A percentile compares a stretch with the other conserved stretches of the same genome.
Conservation (phyloP, 1,284 basidiomycete species). For the Leccinum pallidistipes region DNA sequence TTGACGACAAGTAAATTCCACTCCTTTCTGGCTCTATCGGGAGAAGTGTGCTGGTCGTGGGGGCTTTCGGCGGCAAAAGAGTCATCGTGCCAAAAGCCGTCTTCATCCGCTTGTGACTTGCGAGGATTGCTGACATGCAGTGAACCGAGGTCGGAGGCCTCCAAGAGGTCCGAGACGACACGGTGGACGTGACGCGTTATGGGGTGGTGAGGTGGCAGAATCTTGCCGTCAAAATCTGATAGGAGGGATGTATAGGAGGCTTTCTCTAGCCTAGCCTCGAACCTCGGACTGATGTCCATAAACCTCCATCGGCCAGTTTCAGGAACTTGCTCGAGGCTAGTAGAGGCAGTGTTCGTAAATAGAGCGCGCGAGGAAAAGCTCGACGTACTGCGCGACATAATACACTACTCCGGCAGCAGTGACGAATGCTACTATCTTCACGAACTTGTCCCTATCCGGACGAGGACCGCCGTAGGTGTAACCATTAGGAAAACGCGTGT, state of each 20-base stretch:
- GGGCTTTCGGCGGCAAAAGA: constrained; percentile 25
- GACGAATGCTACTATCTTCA: constrained; percentile 24
- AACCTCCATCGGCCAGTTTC: constrained; percentile 85
- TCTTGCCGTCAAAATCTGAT: constrained; percentile 52
- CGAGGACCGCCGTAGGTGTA: constrained; percentile 10
- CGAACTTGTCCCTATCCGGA: constrained; percentile 8
- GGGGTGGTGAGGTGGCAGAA: constrained; percentile 72
- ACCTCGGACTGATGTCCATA: constrained; percentile 68
- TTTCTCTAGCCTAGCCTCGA: constrained; percentile 59
- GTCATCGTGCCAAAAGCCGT: constrained; percentile 27
- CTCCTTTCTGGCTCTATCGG: constrained; percentile 40
- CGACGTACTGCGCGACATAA: constrained; percentile 32
- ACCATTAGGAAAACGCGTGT: constrained; percentile 28
- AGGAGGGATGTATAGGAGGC: constrained; percentile 53
- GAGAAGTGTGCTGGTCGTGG: constrained; percentile 20
- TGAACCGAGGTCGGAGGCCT: constrained; percentile 67
- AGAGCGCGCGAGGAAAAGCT: neutral
- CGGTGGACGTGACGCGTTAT: constrained; percentile 64
- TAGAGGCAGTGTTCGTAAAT: neutral
- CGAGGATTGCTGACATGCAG: constrained; percentile 16
- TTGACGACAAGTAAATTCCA: constrained; percentile 86
- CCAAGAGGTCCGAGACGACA: constrained; percentile 74
- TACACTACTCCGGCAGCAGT: constrained; percentile 27
- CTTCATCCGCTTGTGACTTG: constrained; percentile 7
- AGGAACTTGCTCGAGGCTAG: constrained; percentile 76